phyloP scores from a whole-genome alignment of 1,284 basidiomycete genomes.

The Paramarasmius palmivorus region DNA sequence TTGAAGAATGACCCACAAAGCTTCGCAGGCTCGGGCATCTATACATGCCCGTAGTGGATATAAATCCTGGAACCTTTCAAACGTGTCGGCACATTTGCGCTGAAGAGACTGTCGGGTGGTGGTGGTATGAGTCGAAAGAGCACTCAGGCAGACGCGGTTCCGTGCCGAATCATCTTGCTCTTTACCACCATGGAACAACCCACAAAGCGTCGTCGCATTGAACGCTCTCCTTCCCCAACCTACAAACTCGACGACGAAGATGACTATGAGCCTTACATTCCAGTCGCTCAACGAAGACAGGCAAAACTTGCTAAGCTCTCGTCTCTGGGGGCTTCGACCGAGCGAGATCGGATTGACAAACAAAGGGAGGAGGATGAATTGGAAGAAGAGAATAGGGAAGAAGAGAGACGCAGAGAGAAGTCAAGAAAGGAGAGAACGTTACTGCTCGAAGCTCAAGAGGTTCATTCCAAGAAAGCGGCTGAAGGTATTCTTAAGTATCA shows the following conservation, averaged over 20 bases:
- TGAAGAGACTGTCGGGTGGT: too few species aligned
- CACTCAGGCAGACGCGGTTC: too few species aligned
- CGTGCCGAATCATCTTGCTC: not conserved
- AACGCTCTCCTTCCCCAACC: slow-evolving; percentile 61
- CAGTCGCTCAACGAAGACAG: slow-evolving; percentile 83
- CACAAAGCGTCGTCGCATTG: slow-evolving; percentile 47
- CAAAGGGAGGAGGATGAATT: slow-evolving; percentile 66
- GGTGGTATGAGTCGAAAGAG: too few species aligned
- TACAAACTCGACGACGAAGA: slow-evolving; percentile 65
- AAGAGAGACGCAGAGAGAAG: slow-evolving; percentile 72
- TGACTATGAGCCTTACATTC: slow-evolving; percentile 85
- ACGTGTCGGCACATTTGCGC: too few species aligned
- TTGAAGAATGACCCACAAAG: too few species aligned
- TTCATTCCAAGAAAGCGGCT: slow-evolving; percentile 77
- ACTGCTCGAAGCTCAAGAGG: slow-evolving; percentile 90
- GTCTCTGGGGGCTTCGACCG: slow-evolving; percentile 55
- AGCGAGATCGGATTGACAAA: slow-evolving; percentile 52
- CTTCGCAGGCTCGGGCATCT: too few species aligned
- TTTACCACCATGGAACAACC: slow-evolving; percentile 22
- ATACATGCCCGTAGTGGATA: too few species aligned
- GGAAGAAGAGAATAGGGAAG: slow-evolving; percentile 76
- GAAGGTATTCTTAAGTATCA: slow-evolving; percentile 59
- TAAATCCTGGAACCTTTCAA: too few species aligned
- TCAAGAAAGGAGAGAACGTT: slow-evolving; percentile 82
- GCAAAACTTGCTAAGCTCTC: slow-evolving; percentile 78